Evolutionary conservation across 495 filamentous ascomycete species (phyloP), one percentile per base, ranked within the genome.

Genomic region (Rhypophila decipiens): DNA sequence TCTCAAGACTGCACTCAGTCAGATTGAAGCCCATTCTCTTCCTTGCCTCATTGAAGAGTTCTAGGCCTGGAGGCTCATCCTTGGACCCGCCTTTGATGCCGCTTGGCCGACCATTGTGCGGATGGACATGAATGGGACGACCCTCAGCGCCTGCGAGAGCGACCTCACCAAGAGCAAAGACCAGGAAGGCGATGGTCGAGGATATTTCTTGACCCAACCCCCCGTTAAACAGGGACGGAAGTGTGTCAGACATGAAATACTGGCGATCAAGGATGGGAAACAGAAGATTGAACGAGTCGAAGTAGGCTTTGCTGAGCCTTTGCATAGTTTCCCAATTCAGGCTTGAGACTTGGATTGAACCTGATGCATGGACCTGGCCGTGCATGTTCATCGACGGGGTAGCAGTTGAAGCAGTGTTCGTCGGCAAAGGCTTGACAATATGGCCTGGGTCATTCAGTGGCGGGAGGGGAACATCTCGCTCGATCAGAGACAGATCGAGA

Each of bases 41-140:
- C 31, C 78, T 67, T 2, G 77, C 79, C 59, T 82, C 79, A 50
- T 80, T 82, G 56, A 82, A 83, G 19, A 80, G 60, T 2, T 65
- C 64, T 5, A 83, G 54, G 4, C 79, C 79, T 1, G 79, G 79
- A n/a, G 79, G 78, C 12, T 58, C 56, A 10, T 69, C 63, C 4
- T 50, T 42, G 7, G 70, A 59, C 2, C 76, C 76, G 11, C 78
- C 77, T 38, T 72, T 72, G 8, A 81, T 55, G 4, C 78, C 77
- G 49, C 75, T 79, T 5, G 65, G 57, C 5, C 68, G 65, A 20
- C 75, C 74, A 24, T 71, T 65, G 20, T 67, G 49, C n/a, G n/a
- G n/a, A n/a, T n/a, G n/a, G 2, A 59, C 49, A 17, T 63, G 59
- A 39, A 81, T 51, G 3, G 75, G 73, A 10, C 53, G 51, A 2